A percentile compares a stretch with the other conserved stretches of the same genome.
Conservation (phyloP, 306 rosid genomes). For the Boehmeria nivea region DNA sequence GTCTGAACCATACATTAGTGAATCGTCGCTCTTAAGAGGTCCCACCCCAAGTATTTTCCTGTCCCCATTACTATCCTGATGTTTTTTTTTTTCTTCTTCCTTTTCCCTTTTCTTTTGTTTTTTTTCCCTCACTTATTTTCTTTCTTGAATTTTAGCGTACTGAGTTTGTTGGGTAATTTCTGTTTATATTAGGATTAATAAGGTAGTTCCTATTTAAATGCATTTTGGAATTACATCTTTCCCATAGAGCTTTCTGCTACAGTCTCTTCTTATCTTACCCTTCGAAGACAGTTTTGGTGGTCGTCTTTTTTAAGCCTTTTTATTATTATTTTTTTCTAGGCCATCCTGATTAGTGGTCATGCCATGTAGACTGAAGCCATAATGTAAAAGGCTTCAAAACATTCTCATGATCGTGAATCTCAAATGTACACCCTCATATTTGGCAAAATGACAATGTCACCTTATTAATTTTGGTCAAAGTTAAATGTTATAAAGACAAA, state of each 20-base stretch:
- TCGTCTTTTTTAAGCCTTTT: not conserved
- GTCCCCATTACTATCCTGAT: slow-evolving; percentile 8
- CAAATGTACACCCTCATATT: too few species aligned
- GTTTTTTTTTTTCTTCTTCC: too few species aligned
- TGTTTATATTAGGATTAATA: slow-evolving; percentile 11
- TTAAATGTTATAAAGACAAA: too few species aligned
- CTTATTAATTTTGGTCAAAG: too few species aligned
- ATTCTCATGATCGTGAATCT: too few species aligned
- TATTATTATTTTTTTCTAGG: not conserved
- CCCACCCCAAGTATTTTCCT: slow-evolving; percentile 8
- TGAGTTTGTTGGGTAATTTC: slow-evolving; percentile 3
- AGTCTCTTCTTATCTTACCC: not conserved
- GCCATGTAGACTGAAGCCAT: too few species aligned
- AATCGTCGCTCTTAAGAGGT: slow-evolving; percentile 25
- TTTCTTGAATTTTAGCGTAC: not conserved
- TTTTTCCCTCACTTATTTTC: too few species aligned
- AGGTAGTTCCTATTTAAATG: slow-evolving; percentile 2
- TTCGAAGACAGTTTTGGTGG: not conserved
- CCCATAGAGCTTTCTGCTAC: not conserved
- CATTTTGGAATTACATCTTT: slow-evolving; percentile 3
- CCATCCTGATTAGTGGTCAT: too few species aligned
- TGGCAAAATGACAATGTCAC: too few species aligned
- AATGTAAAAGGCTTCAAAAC: too few species aligned
- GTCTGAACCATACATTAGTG: slow-evolving; percentile 48
- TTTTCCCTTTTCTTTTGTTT: not conserved